These are phyloP conservation scores for Infundibulicybe gibba DNA, from an alignment of 768 basidiomycete species.

Conservation along the genomic window DNA sequence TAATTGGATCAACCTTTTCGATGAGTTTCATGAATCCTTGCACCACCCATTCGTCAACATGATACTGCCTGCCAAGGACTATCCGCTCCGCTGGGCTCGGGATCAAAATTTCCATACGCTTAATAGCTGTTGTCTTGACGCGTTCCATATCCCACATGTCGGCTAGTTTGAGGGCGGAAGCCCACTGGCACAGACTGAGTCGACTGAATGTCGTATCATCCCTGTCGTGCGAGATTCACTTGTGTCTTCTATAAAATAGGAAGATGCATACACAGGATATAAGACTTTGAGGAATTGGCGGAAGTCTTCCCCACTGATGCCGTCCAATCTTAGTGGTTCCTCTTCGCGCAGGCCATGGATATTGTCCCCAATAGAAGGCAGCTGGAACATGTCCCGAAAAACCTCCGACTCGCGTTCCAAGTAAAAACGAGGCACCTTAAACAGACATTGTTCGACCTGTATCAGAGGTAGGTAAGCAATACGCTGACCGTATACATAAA, in stretches of 20 bases:
- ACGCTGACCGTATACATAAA: too few relatives aligned
- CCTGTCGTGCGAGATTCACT: too few relatives aligned
- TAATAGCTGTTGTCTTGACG: constrained; percentile 18
- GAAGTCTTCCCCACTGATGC: constrained; percentile 18
- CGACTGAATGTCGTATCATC: not conserved
- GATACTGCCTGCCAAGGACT: not conserved
- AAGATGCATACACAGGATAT: constrained; percentile 19
- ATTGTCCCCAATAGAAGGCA: constrained; percentile 10
- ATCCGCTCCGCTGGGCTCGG: not conserved
- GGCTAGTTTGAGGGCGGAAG: constrained; percentile 24
- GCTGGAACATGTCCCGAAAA: constrained; percentile 19
- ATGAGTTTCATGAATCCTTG: not conserved
- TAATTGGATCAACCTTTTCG: not conserved
- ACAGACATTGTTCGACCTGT: constrained; percentile 22
- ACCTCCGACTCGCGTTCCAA: constrained; percentile 20
- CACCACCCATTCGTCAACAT: not conserved
- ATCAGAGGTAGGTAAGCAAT: not conserved
- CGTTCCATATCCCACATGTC: constrained; percentile 23
- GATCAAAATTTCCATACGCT: constrained; percentile 11
- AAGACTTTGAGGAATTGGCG: constrained; percentile 17
- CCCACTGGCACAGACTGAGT: constrained; percentile 17
- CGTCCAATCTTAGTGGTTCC: constrained; percentile 18
- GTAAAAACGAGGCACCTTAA: constrained; percentile 21
- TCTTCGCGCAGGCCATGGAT: constrained; percentile 17
- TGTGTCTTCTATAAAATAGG: too few relatives aligned